phyloP scores from a whole-genome alignment of 73 alveolate species.

The Paramecium sexaurelia region DNA sequence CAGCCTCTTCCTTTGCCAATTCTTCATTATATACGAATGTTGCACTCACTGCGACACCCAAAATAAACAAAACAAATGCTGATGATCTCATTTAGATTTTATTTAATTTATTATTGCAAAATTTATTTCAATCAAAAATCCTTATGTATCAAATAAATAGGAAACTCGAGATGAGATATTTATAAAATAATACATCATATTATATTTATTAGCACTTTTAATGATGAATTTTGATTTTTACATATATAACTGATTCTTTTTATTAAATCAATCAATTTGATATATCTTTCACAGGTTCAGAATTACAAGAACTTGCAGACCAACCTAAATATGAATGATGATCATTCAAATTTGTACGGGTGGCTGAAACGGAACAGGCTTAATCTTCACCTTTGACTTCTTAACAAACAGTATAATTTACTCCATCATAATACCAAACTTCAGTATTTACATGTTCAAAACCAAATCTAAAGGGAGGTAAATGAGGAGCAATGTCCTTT shows the following conservation, averaged over 20 bases:
- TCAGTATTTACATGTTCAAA: constrained; percentile 53
- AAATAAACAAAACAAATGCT: background rate
- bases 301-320: background rate
- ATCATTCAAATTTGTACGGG: background rate
- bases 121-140: background rate
- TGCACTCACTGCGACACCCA: background rate
- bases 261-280: background rate
- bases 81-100: background rate
- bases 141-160: background rate
- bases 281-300: background rate
- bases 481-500: constrained; percentile 58
- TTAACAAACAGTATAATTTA: background rate
- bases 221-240: background rate
- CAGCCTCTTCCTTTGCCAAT: constrained; percentile 23
- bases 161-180: background rate
- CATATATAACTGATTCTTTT: background rate
- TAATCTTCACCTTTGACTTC: constrained; percentile 48
- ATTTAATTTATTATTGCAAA: background rate
- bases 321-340: constrained; percentile 33
- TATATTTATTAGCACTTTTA: no score
- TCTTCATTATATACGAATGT: background rate
- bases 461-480: constrained; percentile 36
- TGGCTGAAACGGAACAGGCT: background rate
- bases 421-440: constrained; percentile 46
- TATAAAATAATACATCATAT: background rate